These are phyloP conservation scores for Ganoderma meredithae DNA, from an alignment of 1,284 basidiomycete genomes.

Conservation along the genomic window DNA sequence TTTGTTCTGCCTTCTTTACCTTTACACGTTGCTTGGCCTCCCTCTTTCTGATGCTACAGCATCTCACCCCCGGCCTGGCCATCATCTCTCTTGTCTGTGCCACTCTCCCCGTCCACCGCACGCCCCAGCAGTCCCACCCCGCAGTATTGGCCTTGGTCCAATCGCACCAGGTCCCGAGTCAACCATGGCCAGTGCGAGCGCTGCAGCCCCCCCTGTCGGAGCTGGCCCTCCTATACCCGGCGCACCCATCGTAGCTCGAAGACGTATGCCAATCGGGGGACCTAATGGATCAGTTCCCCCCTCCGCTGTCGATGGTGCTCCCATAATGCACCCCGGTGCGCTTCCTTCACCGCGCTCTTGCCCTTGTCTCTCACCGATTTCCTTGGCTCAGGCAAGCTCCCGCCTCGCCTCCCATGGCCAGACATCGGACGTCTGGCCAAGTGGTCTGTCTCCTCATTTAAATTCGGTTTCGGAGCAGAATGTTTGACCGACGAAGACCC, in stretches of 20 bases:
- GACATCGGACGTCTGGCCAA: constrained; percentile 87
- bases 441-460: constrained; percentile 98
- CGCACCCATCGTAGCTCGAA: constrained; percentile 25
- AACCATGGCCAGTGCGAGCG: constrained; percentile 35
- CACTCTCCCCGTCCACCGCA: background rate
- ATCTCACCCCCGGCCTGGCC: background rate
- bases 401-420: constrained; percentile 69
- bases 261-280: constrained; percentile 22
- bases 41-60: background rate
- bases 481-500: constrained; percentile 90
- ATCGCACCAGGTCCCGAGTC: background rate
- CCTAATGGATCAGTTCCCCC: constrained; percentile 20
- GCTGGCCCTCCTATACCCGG: constrained; percentile 11
- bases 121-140: background rate
- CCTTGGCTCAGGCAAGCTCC: constrained; percentile 43
- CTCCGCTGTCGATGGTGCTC: constrained; percentile 42
- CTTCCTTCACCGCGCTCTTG: constrained; percentile 14
- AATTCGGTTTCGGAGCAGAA: constrained; percentile 95
- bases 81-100: background rate
- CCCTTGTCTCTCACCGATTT: background rate
- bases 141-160: too few relatives aligned
- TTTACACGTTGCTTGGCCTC: background rate
- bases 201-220: constrained; percentile 19
- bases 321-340: constrained; percentile 47
- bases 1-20: background rate